Percentiles rank a stretch among this genome's conserved stretches.
These are phyloP conservation scores for Cutaneotrichosporon daszewskae DNA, from an alignment of 1,284 basidiomycete genomes.

Conservation along the genomic window DNA sequence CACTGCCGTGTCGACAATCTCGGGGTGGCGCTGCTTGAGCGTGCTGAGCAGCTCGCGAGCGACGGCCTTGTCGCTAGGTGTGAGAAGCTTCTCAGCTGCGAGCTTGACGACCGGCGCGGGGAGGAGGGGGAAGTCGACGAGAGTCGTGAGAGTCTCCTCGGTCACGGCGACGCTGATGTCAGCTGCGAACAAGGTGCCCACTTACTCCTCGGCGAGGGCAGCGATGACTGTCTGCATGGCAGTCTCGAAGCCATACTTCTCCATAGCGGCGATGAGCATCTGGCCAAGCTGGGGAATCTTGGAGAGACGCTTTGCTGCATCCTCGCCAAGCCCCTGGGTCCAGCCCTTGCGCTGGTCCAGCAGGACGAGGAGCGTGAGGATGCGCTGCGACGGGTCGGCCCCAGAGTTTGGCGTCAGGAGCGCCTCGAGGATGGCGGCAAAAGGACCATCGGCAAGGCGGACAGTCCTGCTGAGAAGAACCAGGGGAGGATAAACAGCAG, in stretches of 20 bases:
- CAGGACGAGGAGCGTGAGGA: constrained; percentile 42
- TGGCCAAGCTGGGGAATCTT: constrained; percentile 31
- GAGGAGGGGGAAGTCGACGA: constrained; percentile 28
- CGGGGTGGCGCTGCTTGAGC: constrained; percentile 40
- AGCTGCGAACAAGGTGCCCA: constrained; percentile 7
- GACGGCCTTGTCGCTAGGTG: constrained; percentile 16
- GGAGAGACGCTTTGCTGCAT: constrained; percentile 22
- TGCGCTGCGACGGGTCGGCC: constrained; percentile 39
- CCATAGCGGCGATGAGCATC: constrained; percentile 33
- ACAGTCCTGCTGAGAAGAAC: constrained; percentile 42
- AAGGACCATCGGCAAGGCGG: constrained; percentile 40
- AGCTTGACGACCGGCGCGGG: constrained; percentile 25
- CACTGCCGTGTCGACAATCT: constrained; percentile 31
- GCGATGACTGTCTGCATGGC: constrained; percentile 26
- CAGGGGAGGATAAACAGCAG: constrained; percentile 44
- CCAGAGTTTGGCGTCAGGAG: constrained; percentile 36
- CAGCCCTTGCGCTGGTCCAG: constrained; percentile 38
- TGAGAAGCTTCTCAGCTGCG: constrained; percentile 25
- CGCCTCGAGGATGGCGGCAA: constrained; percentile 33
- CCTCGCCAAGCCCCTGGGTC: constrained; percentile 26
- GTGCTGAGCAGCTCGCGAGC: constrained; percentile 28
- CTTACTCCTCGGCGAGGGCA: constrained; percentile 22
- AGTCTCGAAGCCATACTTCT: constrained; percentile 39
- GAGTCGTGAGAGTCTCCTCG: constrained; percentile 16
- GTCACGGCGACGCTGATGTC: constrained; percentile 8